Percentiles rank a stretch among this genome's conserved stretches.
Evolutionary conservation across 371 early-diverging fungal species (phyloP).

Genomic region (Mucor indicus): DNA sequence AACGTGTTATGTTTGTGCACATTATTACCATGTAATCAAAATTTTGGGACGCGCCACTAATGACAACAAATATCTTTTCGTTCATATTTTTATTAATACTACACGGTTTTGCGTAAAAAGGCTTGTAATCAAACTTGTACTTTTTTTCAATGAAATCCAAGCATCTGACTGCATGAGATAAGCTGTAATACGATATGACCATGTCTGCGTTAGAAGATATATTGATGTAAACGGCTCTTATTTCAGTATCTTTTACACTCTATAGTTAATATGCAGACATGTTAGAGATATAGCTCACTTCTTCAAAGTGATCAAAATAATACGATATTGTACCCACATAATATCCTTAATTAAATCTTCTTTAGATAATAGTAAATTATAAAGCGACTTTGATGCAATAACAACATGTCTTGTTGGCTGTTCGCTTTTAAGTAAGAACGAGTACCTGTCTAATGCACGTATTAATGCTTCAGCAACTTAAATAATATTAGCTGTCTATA

Average conservation of each 20-base stretch:
- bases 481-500: too few relatives aligned
- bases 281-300: too few relatives aligned
- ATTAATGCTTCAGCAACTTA: too few relatives aligned
- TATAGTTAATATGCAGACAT: too few relatives aligned
- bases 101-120: conserved; percentile 5
- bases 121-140: not conserved
- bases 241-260: too few relatives aligned
- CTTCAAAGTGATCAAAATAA: too few relatives aligned
- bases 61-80: conserved; percentile 2
- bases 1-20: not conserved
- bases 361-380: too few relatives aligned
- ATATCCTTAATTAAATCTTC: too few relatives aligned
- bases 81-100: not conserved
- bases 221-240: conserved; percentile 6
- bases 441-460: too few relatives aligned
- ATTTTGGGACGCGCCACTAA: not conserved
- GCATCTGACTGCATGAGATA: conserved; percentile 1
- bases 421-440: too few relatives aligned
- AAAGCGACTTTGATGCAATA: not conserved
- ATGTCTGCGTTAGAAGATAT: not conserved
- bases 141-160: not conserved
- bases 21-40: conserved; percentile 7
- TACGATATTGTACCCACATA: too few relatives aligned
- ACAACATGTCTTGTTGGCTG: not conserved
- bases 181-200: conserved; percentile 11